Percentiles rank a stretch among this genome's conserved stretches.
Conservation (phyloP, 139 green algal genomes). For the Coelastrella sp. region DNA sequence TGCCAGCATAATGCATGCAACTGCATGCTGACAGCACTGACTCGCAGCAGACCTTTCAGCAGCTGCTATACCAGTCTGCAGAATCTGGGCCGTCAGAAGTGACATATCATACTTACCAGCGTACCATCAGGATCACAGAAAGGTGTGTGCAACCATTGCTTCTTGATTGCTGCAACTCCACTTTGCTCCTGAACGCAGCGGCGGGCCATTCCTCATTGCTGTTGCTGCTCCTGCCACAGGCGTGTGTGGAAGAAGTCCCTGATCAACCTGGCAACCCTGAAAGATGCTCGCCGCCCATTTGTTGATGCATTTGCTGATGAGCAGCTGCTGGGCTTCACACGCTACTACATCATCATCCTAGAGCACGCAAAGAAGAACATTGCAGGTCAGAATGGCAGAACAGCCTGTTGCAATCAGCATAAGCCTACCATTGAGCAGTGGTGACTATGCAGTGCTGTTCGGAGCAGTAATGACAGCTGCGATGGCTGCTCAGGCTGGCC, state of each 20-base stretch:
- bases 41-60: too few relatives aligned
- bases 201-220: neutral
- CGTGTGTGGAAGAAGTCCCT: conserved; percentile 36
- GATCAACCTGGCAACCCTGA: conserved; percentile 30
- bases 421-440: too few relatives aligned
- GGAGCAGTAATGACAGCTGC: too few relatives aligned
- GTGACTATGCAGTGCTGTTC: too few relatives aligned
- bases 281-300: conserved; percentile 43
- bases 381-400: conserved; percentile 16
- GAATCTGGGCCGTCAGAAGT: too few relatives aligned
- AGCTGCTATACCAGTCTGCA: too few relatives aligned
- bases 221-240: conserved; percentile 28
- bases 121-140: too few relatives aligned
- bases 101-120: too few relatives aligned
- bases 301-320: conserved; percentile 53
- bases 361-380: conserved; percentile 53
- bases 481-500: neutral
- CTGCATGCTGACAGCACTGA: neutral
- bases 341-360: conserved; percentile 44
- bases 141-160: too few relatives aligned
- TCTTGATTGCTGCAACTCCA: too few relatives aligned
- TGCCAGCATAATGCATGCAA: too few relatives aligned
- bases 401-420: too few relatives aligned
- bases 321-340: conserved; percentile 52
- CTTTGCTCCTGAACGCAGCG: neutral